Base-by-base conservation (phyloP, 1,139 yeast genomes). In the Taphrina deformans region DNA sequence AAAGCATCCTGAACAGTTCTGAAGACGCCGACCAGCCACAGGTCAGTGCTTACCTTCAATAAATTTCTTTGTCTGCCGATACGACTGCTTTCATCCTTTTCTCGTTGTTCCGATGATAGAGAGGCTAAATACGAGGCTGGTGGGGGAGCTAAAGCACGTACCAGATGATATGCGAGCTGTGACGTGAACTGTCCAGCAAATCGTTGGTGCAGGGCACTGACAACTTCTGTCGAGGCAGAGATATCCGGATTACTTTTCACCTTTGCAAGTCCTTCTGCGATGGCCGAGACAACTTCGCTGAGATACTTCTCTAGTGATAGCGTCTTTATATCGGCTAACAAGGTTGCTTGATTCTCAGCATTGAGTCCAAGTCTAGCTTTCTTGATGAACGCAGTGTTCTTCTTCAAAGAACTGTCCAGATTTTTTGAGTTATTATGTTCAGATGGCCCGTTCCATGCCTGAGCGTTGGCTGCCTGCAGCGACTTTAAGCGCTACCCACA, bases 311-410 rank as follows among this genome's bases (percentile, higher is more conserved):
- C 89, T 58, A 92, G 78, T 0, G 92, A 84, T 1, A 88, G 76
- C 1, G 85, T 79, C 10, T 78, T 73, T 51, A 91, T 80, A 66
- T 90, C 96, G 65, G 82, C 82, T 33, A 89, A 68, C 3, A 89
- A 75, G 3, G 80, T 73, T 48, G 77, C 78, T 55, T 77, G 79
- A 29, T 77, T 75, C 2, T 84, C 87, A 44, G 79, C 82, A 44
- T 77, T 81, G 51, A 90, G 77, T 2, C 86, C 80, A 2, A 82
- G 79, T 68, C 86, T 81, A 62, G 90, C 75, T 71, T 87, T 87
- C 72, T 87, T 87, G 66, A 90, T 86, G 71, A 90, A 89, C 0
- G 91, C 88, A 3, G 91, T 86, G 73, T 92, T 90, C 73, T 87
- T 89, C 79, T 91, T 92, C 68, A 92, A 78, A 62, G 93, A 86